Evolutionary conservation across 2,329 filamentous ascomycete species (phyloP), one percentile per base, ranked within the genome.

Genomic region (Microsporum ferrugineum): DNA sequence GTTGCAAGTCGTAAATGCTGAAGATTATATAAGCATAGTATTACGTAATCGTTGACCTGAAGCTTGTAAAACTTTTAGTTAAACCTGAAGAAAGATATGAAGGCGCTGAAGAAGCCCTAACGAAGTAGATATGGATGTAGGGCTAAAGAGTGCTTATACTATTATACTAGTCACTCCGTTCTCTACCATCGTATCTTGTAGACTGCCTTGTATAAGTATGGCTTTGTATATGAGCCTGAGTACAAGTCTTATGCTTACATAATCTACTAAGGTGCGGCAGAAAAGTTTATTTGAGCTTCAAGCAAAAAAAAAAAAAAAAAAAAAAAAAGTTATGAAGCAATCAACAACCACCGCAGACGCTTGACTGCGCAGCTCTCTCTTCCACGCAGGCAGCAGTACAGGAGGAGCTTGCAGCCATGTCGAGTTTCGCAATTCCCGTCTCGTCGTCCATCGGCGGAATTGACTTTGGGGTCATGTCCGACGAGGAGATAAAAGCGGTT

Each of bases 401-500:
- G 57, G 36, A 34, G 38, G 41, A 49, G n/a, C n/a, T 23, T 5
- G 57, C 39, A 45, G 39, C 31, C 41, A 78, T 78, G 76, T 73
- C 75, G 66, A 76, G 69, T 62, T 76, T 77, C 60, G 69, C 88
- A 64, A 88, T 91, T 71, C 91, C 94, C 51, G 83, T 96, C 65
- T 82, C 88, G 66, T 95, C 91, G 70, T 81, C 86, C 71, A 88
- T 99, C 70, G 84, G 87, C 72, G 87, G 87, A 72, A 89, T 99
- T 70, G 89, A 95, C 72, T 99, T 99, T 75, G 86, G 85, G 53
- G 89, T 95, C 71, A 84, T 97, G 67, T 85, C 88, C 23, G 81
- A 86, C 58, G 80, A 87, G 63, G 92, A 99, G 74, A 91, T 99
- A 72, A 86, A 86, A 72, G 83, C 86, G 63, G 85, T 97, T 68